phyloP scores from a whole-genome alignment of 495 filamentous ascomycete species.

The Articulospora tetracladia region DNA sequence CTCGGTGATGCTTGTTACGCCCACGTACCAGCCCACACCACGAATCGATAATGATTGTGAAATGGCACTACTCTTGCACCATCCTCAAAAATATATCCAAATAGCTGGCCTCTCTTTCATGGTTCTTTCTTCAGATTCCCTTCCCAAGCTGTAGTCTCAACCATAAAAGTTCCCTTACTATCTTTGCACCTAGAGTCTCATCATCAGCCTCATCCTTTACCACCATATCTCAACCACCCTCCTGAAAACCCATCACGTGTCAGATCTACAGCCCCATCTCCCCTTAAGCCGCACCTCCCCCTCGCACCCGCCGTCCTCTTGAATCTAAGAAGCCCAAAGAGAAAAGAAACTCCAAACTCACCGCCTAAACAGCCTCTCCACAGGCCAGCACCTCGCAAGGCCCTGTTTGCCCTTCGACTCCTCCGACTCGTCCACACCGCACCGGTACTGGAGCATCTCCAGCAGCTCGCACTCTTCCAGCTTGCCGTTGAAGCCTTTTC shows the following conservation, averaged over 20 bases:
- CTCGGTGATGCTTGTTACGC: neutral
- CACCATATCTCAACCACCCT: neutral
- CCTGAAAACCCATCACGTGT: neutral
- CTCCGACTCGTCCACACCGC: conserved; percentile 56
- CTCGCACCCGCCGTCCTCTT: neutral
- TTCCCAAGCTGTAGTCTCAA: conserved; percentile 84
- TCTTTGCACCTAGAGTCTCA: conserved; percentile 59
- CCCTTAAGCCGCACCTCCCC: neutral
- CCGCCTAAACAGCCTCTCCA: conserved; percentile 77
- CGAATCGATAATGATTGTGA: neutral
- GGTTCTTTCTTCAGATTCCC: conserved; percentile 18
- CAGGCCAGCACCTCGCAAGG: conserved; percentile 64
- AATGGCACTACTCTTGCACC: neutral
- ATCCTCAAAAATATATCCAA: neutral
- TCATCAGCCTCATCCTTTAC: conserved; percentile 2
- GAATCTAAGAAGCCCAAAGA: neutral
- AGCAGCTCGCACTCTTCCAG: conserved; percentile 67
- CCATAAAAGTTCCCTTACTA: conserved; percentile 57
- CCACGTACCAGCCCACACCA: no score
- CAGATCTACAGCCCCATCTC: neutral
- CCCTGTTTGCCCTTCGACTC: conserved; percentile 47
- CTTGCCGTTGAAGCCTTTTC: conserved; percentile 48
- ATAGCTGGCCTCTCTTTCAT: neutral
- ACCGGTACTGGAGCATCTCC: conserved; percentile 80
- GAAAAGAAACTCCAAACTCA: conserved; percentile 37